Evolutionary conservation across 345 rosid species (phyloP), one percentile per base, ranked within the genome.

Genomic region (Gossypium arboreum): DNA sequence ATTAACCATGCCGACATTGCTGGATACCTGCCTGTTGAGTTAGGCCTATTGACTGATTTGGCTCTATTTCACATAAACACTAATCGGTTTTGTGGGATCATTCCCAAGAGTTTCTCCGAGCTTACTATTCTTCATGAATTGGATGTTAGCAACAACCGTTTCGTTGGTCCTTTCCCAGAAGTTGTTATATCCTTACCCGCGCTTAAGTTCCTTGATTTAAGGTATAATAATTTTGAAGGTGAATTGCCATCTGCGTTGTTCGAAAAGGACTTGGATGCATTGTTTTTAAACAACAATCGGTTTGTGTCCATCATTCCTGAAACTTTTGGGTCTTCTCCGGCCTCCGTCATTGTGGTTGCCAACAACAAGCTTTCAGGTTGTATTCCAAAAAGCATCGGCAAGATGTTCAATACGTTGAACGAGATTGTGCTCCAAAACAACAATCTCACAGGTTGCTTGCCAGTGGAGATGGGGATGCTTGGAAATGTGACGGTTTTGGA

Each of bases 161-260:
- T 93, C 12, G 97, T 90, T 9, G 97, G 96, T 3, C 41, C 75
- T 5, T 92, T 92, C 81, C 96, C 97, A 0, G 22, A 29, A 0
- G 88, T 86, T n/a, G 78, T 81, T 41, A 76, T 91, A 12, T 60
- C 82, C 0, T 88, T 94, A 92, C 87, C 90, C 0, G 54, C 63
- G 1, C 74, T 88, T 65, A 87, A 78, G 78, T 93, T 55, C 60
- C 71, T 93, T 16, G 98, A 93, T 55, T 2, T 93, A 43, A 79
- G 98, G 72, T 93, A 65, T 83, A 93, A 93, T 11, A 79, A 91
- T 47, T 93, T 93, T 17, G 98, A 91, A 71, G 97, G 98, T 4
- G 41, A 74, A 64, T 56, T 93, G 59, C 94, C 97, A 3, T 82
- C 85, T 0, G 64, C 81, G 44, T 75, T 88, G n/a, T 93, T 93